Conservation (phyloP, 805 yeast species). For the Pichia phayaonensis region DNA sequence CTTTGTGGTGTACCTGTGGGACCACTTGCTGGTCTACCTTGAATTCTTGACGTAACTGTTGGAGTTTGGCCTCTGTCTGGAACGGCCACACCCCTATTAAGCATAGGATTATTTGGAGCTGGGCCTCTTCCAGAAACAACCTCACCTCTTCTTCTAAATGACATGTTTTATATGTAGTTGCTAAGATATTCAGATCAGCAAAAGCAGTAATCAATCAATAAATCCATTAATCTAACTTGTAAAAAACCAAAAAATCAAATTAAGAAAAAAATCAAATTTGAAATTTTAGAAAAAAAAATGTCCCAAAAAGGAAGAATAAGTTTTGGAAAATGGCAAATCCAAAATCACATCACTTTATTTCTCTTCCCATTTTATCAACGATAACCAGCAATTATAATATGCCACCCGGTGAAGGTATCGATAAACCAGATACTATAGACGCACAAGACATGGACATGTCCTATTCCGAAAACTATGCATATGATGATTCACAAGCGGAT, state of each 20-base stretch:
- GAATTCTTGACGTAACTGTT: neutral
- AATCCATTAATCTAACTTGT: neutral
- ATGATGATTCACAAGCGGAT: neutral
- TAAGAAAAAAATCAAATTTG: neutral
- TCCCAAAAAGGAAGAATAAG: neutral
- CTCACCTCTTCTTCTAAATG: conserved; percentile 54
- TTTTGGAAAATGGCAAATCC: neutral
- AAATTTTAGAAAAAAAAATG: neutral
- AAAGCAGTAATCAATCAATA: too few relatives aligned
- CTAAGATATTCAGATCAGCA: too few relatives aligned
- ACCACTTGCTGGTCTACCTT: conserved; percentile 1
- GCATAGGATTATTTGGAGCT: conserved; percentile 4
- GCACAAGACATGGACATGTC: neutral
- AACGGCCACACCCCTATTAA: neutral
- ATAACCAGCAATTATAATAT: neutral
- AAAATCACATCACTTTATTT: neutral
- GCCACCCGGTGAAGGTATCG: neutral
- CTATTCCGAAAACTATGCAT: neutral
- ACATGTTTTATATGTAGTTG: conserved; percentile 30
- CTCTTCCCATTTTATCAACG: neutral
- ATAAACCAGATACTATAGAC: neutral
- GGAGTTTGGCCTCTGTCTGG: neutral
- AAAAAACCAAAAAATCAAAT: neutral
- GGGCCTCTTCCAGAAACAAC: conserved; percentile 24
- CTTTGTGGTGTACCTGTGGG: neutral